Evolutionary conservation across 2,329 filamentous ascomycete genomes (phyloP), one percentile per base, ranked within the genome.

Genomic region (Epichloe aotearoae): DNA sequence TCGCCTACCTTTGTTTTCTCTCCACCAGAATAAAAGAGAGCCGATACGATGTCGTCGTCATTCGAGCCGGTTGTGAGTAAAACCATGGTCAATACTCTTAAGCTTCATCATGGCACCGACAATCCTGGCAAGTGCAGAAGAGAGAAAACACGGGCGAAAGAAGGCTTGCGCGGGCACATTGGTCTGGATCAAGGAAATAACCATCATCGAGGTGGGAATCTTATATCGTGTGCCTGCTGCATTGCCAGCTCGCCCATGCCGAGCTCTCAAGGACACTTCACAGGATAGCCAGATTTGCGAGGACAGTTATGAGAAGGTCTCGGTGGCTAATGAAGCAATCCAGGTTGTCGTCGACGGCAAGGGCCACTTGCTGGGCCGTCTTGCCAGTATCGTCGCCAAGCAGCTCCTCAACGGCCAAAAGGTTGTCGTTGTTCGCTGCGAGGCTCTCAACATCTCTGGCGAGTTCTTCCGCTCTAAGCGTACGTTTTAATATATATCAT

Each of bases 401-500:
- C 91, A 97, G 82, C 84, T 97, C 69, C 87, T 97, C 66, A 94
- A 84, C 76, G 91, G 91, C 73, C 91, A 97, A 81, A 97, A 97
- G 86, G 94, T 98, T 72, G 91, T 97, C 68, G 80, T 98, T 66
- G 93, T 98, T 73, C 88, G 93, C 81, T 94, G 87, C 77, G 93
- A 98, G 80, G 89, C 88, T 67, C 84, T 98, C 74, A 98, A 98
- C 85, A 98, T 98, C 83, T 98, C 93, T 64, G 93, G 93, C 79
- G 93, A 97, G 82, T 98, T 98, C 88, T 98, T 98, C 87, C 89
- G 93, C 75, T 84, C 91, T 65, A 98, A 98, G 86, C 86, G 93
- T 98, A 95, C 76, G 91, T 95, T 53, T 47, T 19, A n/a, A 26
- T 10, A 38, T 37, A 2, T 12, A 39, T 26, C 14, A 11, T 15